Evolutionary conservation across 345 rosid species (phyloP).

Genomic region (Salix dunnii): DNA sequence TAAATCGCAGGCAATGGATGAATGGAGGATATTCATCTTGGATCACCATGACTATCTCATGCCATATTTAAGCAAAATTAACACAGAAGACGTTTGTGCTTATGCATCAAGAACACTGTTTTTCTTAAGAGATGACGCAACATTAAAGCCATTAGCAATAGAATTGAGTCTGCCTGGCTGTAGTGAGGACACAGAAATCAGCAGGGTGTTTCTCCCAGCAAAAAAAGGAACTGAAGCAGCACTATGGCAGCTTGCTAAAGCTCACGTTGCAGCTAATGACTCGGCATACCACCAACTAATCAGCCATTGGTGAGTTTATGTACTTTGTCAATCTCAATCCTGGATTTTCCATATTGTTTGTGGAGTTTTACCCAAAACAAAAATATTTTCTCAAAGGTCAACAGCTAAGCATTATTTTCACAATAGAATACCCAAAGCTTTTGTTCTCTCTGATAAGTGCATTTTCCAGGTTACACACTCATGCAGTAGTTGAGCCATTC

Average conservation of each 20-base stretch:
- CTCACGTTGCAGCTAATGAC: conserved; percentile 63
- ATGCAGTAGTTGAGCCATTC: conserved; percentile 67
- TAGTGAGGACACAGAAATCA: background rate
- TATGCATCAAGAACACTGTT: conserved; percentile 58
- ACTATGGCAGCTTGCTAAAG: conserved; percentile 57
- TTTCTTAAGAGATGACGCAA: conserved; percentile 34
- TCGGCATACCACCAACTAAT: conserved; percentile 57
- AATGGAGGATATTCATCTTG: conserved; percentile 42
- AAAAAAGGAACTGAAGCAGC: conserved; percentile 46
- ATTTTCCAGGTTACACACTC: conserved; percentile 62
- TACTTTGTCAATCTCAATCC: background rate
- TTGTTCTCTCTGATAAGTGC: background rate
- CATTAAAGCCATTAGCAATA: conserved; percentile 51
- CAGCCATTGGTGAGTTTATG: conserved; percentile 53
- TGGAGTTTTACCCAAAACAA: background rate
- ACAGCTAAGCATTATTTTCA: background rate
- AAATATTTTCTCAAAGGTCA: no score
- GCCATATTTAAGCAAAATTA: conserved; percentile 45
- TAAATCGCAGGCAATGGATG: conserved; percentile 36
- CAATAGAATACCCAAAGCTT: background rate
- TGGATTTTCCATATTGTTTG: background rate
- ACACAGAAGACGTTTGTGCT: conserved; percentile 39
- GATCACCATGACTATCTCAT: conserved; percentile 61
- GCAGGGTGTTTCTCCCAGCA: conserved; percentile 39
- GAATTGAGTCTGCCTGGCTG: conserved; percentile 47